Percentiles rank a stretch among this genome's conserved stretches.
Conservation (phyloP, 2,329 filamentous ascomycete genomes). For the Fusarium falciforme region DNA sequence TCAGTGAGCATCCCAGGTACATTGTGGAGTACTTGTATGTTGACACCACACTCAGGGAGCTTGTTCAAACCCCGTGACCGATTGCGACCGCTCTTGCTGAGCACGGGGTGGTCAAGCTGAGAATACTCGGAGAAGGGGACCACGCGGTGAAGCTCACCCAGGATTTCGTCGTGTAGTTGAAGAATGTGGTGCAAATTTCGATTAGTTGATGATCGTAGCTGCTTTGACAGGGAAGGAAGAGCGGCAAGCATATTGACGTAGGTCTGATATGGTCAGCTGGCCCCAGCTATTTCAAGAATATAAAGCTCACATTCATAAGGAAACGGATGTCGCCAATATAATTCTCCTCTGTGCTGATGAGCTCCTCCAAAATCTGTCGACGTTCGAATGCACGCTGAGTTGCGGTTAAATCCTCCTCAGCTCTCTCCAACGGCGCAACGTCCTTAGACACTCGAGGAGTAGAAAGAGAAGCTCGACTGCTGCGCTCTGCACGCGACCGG, state of each 20-base stretch:
- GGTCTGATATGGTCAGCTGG: constrained; percentile 61
- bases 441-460: constrained; percentile 73
- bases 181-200: constrained; percentile 83
- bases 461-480: constrained; percentile 70
- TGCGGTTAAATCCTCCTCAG: constrained; percentile 73
- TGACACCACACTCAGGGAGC: constrained; percentile 55
- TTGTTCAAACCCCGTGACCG: constrained; percentile 62
- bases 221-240: constrained; percentile 72
- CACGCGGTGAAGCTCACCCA: constrained; percentile 77
- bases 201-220: constrained; percentile 78
- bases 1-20: constrained; percentile 66
- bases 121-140: constrained; percentile 77
- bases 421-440: constrained; percentile 69
- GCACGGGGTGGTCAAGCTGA: constrained; percentile 48
- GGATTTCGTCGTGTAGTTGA: constrained; percentile 83
- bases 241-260: constrained; percentile 81
- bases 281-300: not conserved
- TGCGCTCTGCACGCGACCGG: constrained; percentile 70
- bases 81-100: constrained; percentile 48
- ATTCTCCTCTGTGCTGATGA: constrained; percentile 86
- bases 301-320: constrained; percentile 77
- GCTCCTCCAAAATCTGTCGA: constrained; percentile 83
- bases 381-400: constrained; percentile 79
- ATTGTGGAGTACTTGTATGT: constrained; percentile 56
- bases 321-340: constrained; percentile 91